Evolutionary conservation across 164 flowering plant species (phyloP).

Genomic region (Euptelea pleiosperma): DNA sequence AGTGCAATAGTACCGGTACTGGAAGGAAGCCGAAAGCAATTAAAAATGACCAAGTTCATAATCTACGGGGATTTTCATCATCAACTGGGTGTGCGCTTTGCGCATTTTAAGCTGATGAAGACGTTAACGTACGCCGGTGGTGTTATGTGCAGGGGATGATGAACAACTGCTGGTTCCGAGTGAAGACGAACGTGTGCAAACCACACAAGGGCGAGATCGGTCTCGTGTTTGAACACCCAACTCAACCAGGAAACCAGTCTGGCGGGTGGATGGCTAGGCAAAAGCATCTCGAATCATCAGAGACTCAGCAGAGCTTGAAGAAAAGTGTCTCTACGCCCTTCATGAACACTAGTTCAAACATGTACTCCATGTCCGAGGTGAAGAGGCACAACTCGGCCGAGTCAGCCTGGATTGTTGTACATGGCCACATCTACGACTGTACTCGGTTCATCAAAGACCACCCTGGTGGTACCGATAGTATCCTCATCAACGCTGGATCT

Average conservation of each 20-base stretch:
- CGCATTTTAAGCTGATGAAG: no score
- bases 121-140: background rate
- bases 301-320: slow-evolving; percentile 38
- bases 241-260: slow-evolving; percentile 73
- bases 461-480: slow-evolving; percentile 94
- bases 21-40: no score
- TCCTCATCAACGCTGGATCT: slow-evolving; percentile 91
- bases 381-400: slow-evolving; percentile 63
- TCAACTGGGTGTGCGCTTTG: no score
- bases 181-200: slow-evolving; percentile 70
- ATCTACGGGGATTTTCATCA: no score
- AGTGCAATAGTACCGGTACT: no score
- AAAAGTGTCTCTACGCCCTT: slow-evolving; percentile 72
- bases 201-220: slow-evolving; percentile 79
- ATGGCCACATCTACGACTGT: slow-evolving; percentile 88
- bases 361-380: slow-evolving; percentile 66
- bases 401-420: slow-evolving; percentile 92
- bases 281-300: slow-evolving; percentile 50
- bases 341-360: slow-evolving; percentile 73
- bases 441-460: slow-evolving; percentile 85
- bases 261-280: slow-evolving; percentile 96
- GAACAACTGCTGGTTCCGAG: slow-evolving; percentile 98
- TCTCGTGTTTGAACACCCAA: slow-evolving; percentile 89
- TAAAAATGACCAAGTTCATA: no score
- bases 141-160: slow-evolving; percentile 78